Conservation (phyloP, 495 filamentous ascomycete species). For the Penicillium paradoxum region DNA sequence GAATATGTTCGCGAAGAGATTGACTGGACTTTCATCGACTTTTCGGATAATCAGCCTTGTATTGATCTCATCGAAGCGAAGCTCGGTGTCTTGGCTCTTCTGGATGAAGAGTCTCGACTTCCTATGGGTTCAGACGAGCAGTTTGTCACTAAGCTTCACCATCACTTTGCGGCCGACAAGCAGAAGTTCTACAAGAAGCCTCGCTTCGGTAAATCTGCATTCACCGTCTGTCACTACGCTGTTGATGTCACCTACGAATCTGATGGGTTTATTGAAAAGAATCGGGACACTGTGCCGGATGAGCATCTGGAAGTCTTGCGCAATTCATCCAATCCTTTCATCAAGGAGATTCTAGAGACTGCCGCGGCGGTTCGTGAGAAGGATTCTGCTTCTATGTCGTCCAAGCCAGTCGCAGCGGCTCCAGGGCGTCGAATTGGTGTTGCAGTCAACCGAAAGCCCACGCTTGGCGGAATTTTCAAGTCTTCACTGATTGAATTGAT, state of each 20-base stretch:
- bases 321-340: slow-evolving; percentile 78
- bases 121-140: slow-evolving; percentile 97
- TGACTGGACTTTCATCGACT: slow-evolving; percentile 99
- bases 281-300: slow-evolving; percentile 96
- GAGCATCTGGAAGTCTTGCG: slow-evolving; percentile 93
- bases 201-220: slow-evolving; percentile 92
- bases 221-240: slow-evolving; percentile 98
- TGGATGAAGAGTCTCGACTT: slow-evolving; percentile 94
- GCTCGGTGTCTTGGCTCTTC: slow-evolving; percentile 82
- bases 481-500: slow-evolving; percentile 97
- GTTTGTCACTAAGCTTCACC: slow-evolving; percentile 95
- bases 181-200: slow-evolving; percentile 98
- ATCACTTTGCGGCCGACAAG: slow-evolving; percentile 87
- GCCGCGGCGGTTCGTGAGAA: slow-evolving; percentile 86
- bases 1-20: slow-evolving; percentile 97
- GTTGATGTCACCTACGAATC: slow-evolving; percentile 98
- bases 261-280: slow-evolving; percentile 99
- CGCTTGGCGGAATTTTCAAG: slow-evolving; percentile 97
- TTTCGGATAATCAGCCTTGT: slow-evolving; percentile 99
- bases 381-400: slow-evolving; percentile 68
- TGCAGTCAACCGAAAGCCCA: slow-evolving; percentile 92
- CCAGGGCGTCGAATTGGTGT: slow-evolving; percentile 81
- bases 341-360: slow-evolving; percentile 77
- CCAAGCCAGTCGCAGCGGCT: slow-evolving; percentile 58
- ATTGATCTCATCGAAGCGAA: slow-evolving; percentile 98